A percentile compares a stretch with the other conserved stretches of the same genome.
These are phyloP conservation scores for Aspergillus niger DNA, from an alignment of 2,329 filamentous ascomycete species.

Conservation along the genomic window DNA sequence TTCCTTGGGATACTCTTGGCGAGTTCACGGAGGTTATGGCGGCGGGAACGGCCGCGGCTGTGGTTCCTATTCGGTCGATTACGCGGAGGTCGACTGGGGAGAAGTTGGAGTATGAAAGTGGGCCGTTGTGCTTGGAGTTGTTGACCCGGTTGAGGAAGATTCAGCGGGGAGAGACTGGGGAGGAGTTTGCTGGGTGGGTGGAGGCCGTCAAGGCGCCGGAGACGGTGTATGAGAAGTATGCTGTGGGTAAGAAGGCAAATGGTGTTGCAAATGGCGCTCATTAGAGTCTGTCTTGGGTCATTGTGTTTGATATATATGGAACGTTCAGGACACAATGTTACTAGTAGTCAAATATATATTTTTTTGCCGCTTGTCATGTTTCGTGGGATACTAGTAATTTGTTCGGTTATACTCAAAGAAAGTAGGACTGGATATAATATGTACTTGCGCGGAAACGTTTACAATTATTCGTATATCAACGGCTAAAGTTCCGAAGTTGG, in stretches of 20 bases:
- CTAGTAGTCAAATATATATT: too few relatives aligned
- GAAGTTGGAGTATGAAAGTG: neutral
- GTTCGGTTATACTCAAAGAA: too few relatives aligned
- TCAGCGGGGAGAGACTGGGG: neutral
- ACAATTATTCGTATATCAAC: too few relatives aligned
- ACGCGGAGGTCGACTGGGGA: neutral
- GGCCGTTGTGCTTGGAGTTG: slow-evolving; percentile 1
- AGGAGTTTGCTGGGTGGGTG: neutral
- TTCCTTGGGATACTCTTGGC: neutral
- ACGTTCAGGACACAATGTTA: too few relatives aligned
- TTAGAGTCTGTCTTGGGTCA: too few relatives aligned
- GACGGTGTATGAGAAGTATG: slow-evolving; percentile 3
- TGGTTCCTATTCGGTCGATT: slow-evolving; percentile 8
- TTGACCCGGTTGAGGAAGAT: neutral
- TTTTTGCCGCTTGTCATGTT: too few relatives aligned
- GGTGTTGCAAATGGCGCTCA: neutral
- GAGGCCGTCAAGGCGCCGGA: neutral
- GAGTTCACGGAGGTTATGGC: slow-evolving; percentile 6
- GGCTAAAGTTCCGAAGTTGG: too few relatives aligned
- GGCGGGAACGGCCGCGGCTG: neutral
- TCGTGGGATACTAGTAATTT: too few relatives aligned
- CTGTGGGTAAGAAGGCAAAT: neutral
- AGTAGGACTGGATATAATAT: too few relatives aligned
- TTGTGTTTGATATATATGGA: too few relatives aligned
- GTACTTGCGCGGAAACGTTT: too few relatives aligned